These are phyloP conservation scores for Apiotrichum domesticum DNA, from an alignment of 1,284 basidiomycete genomes.

Conservation along the genomic window DNA sequence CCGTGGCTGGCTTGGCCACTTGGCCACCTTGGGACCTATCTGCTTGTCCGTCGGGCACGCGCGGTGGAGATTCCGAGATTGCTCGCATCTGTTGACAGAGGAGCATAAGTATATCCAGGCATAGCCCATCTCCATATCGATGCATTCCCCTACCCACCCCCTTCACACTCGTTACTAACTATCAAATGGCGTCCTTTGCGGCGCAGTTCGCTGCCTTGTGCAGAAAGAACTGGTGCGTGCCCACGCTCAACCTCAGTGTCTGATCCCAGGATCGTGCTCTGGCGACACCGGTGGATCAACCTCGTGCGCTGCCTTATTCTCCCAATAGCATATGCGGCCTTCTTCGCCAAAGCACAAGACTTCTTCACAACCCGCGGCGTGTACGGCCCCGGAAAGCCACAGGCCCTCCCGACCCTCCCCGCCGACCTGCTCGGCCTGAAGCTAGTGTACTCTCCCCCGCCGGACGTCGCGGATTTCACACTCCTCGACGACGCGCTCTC, in stretches of 20 bases:
- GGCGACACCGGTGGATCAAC: constrained; percentile 52
- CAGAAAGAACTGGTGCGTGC: constrained; percentile 64
- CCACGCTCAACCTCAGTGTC: neutral
- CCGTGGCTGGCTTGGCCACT: too few relatives aligned
- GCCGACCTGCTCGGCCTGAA: constrained; percentile 54
- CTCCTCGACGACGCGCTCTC: constrained; percentile 50
- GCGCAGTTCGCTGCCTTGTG: constrained; percentile 58
- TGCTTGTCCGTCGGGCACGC: too few relatives aligned
- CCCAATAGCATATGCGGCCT: constrained; percentile 61
- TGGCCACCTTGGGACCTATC: too few relatives aligned
- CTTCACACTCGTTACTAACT: too few relatives aligned
- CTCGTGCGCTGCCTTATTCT: constrained; percentile 60
- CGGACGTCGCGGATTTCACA: constrained; percentile 41
- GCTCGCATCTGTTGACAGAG: too few relatives aligned
- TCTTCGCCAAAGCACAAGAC: neutral
- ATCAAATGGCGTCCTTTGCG: too few relatives aligned
- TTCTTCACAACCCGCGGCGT: constrained; percentile 5
- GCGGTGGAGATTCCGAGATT: too few relatives aligned
- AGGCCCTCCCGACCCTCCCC: constrained; percentile 53
- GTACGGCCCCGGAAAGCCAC: constrained; percentile 56
- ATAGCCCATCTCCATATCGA: too few relatives aligned
- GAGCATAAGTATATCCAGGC: too few relatives aligned
- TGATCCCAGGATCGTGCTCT: constrained; percentile 12
- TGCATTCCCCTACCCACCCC: too few relatives aligned
- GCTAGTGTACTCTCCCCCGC: constrained; percentile 43